Percentiles rank a stretch among this genome's conserved stretches.
phyloP scores from a whole-genome alignment of 2,329 filamentous ascomycete genomes.

The Uncinocarpus reesii region DNA sequence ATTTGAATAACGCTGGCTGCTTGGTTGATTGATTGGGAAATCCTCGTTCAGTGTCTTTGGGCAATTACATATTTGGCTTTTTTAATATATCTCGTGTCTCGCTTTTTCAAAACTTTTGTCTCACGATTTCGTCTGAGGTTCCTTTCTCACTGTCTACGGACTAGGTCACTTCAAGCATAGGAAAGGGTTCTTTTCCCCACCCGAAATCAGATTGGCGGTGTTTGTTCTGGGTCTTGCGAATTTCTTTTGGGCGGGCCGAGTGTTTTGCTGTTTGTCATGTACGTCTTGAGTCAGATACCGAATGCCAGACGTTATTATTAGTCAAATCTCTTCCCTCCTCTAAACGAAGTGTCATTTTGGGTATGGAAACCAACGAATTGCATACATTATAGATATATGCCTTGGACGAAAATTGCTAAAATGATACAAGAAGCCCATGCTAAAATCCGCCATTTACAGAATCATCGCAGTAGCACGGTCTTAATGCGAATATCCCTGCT shows the following conservation, averaged over 20 bases:
- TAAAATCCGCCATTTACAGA: neutral
- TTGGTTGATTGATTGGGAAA: neutral
- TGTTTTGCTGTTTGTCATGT: constrained; percentile 4
- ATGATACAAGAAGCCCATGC: neutral
- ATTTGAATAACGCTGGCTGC: neutral
- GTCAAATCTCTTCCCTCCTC: no score
- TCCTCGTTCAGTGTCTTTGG: neutral
- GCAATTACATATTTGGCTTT: constrained; percentile 3
- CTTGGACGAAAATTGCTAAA: no score
- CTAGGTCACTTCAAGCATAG: neutral
- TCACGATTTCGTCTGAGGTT: neutral
- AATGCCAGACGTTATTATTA: neutral
- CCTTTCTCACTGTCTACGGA: neutral
- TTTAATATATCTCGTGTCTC: no score
- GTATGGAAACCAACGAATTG: no score
- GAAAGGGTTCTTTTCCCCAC: neutral
- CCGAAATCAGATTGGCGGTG: neutral
- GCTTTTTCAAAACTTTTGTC: neutral
- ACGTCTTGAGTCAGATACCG: neutral
- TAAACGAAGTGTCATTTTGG: no score
- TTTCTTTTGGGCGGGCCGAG: constrained; percentile 1
- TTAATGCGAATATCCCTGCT: constrained; percentile 18
- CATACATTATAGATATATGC: no score
- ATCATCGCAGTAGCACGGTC: no score
- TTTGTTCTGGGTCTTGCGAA: neutral